Base-by-base conservation (phyloP, 768 basidiomycete species). In the Suillus weaverae region DNA sequence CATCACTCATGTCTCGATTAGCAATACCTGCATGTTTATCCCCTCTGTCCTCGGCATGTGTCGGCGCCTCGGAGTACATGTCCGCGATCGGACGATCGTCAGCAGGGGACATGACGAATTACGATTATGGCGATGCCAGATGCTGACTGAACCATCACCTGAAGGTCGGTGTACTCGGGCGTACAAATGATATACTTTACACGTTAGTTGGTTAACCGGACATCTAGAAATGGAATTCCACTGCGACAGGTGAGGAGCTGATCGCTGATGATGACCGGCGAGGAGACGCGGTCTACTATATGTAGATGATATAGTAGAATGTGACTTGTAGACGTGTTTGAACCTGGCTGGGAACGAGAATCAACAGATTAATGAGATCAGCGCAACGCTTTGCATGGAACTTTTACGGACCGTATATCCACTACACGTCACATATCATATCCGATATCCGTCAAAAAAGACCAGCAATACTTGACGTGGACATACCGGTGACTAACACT, bases 1-100 rank as follows among this genome's bases (percentile, higher is more conserved):
- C 35, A 43, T 39, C 38, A 26, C 22, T 63, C 50, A 39, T 32
- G 20, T 62, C 56, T 41, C 54, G 33, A 30, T 66, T n/a, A 33
- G 62, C 60, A 30, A 57, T 5, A 16, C 9, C 32, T 22, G 32
- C 43, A 44, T 33, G 44, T 8, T 61, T 18, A 51, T n/a, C 33
- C 10, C 26, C 32, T 20, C n/a, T 20, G n/a, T 38, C 53, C 6
- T 57, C 22, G 51, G 61, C 2, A 9, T 36, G 22, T 36, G 35
- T 8, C 55, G 7, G 55, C n/a, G 9, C n/a, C 55, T 57, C 61
- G 44, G 61, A 61, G 11, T 20, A 22, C 30, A 20, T 7, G 5
- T 4, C 9, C 26, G 4, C 3, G 5, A 9, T 18, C 18, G 26
- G 38, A 38, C n/a, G 35, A 22, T 14, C 32, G 10, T 35, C 36